A percentile compares a stretch with the other conserved stretches of the same genome.
phyloP scores from a whole-genome alignment of 305 asterid genomes.

The Andrographis paniculata region DNA sequence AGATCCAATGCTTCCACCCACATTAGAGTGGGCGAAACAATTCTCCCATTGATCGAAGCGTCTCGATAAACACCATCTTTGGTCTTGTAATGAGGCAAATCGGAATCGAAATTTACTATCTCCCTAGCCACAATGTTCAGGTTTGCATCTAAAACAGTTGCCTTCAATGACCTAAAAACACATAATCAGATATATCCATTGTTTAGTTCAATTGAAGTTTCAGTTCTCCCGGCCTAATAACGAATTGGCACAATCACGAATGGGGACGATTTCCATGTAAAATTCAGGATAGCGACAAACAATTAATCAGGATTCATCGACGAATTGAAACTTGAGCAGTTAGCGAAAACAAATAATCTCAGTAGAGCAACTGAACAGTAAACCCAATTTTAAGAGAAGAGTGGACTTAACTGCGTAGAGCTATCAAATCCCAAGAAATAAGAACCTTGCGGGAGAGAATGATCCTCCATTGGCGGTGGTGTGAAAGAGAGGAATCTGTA shows the following conservation, averaged over 20 bases:
- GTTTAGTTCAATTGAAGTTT: too few species aligned
- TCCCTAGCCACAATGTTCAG: conserved; percentile 34
- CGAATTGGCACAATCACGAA: too few species aligned
- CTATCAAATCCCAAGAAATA: conserved; percentile 63
- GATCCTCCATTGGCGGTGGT: conserved; percentile 23
- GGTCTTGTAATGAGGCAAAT: conserved; percentile 46
- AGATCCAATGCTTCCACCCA: conserved; percentile 62
- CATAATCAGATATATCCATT: too few species aligned
- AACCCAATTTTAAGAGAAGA: background rate
- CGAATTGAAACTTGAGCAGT: too few species aligned
- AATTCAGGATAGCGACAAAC: too few species aligned
- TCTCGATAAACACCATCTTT: conserved; percentile 49
- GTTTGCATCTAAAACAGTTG: conserved; percentile 46
- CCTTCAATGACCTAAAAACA: conserved; percentile 43
- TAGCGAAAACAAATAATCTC: too few species aligned
- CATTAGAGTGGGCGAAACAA: conserved; percentile 48
- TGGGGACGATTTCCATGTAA: too few species aligned
- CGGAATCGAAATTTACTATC: conserved; percentile 37
- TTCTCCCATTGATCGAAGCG: conserved; percentile 33
- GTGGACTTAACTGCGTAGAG: conserved; percentile 49
- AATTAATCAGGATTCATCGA: too few species aligned
- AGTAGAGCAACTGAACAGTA: too few species aligned
- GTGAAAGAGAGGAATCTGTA: too few species aligned
- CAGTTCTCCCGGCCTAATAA: too few species aligned
- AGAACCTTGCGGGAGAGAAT: conserved; percentile 44